Conservation (phyloP, 768 basidiomycete genomes). For the Candolleomyces eurysporus region DNA sequence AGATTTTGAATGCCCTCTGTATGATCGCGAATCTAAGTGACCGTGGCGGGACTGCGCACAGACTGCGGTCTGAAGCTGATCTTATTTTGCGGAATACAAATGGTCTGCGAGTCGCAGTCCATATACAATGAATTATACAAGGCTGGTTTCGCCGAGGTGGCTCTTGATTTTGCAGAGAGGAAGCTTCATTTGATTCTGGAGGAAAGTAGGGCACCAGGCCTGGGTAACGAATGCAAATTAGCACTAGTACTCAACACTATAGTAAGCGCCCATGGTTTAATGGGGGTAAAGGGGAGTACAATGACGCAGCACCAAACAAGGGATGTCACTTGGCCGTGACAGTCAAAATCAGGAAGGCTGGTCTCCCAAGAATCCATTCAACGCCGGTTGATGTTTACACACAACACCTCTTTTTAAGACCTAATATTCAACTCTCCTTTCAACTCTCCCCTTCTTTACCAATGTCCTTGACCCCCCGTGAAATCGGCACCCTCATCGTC, state of each 20-base stretch:
- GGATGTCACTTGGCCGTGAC: constrained; percentile 10
- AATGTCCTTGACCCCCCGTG: constrained; percentile 63
- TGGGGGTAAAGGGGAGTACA: not conserved
- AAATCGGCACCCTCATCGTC: constrained; percentile 91
- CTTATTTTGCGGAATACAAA: constrained; percentile 55
- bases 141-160: constrained; percentile 83
- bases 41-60: not conserved
- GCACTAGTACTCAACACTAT: not conserved
- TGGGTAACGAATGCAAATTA: constrained; percentile 32
- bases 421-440: not conserved
- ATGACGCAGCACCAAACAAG: not conserved
- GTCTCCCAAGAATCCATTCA: not conserved
- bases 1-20: constrained; percentile 62
- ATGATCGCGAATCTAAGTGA: constrained; percentile 63
- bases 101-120: constrained; percentile 64
- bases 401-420: constrained; percentile 9
- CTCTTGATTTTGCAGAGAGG: constrained; percentile 69
- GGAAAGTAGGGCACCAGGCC: constrained; percentile 47
- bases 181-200: constrained; percentile 70
- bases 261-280: too few relatives aligned
- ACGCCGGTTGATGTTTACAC: constrained; percentile 9
- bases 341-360: not conserved
- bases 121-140: constrained; percentile 65
- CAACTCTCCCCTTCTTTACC: constrained; percentile 13
- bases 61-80: not conserved